Percentiles rank a stretch among this genome's conserved stretches.
These are phyloP conservation scores for Astraeus odoratus DNA, from an alignment of 768 basidiomycete genomes.

Conservation along the genomic window DNA sequence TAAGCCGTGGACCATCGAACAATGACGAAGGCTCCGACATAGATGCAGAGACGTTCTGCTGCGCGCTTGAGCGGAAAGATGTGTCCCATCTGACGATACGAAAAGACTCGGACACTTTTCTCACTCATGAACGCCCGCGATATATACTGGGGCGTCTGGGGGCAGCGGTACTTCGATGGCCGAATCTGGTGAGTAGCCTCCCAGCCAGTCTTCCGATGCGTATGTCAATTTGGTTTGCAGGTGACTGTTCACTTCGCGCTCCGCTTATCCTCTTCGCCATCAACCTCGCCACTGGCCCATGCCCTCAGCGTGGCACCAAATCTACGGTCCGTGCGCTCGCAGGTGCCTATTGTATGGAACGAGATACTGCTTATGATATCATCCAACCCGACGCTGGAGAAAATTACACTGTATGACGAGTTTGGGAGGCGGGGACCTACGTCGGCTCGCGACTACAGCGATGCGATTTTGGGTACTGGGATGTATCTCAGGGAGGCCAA, in stretches of 20 bases:
- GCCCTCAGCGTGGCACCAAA: constrained; percentile 36
- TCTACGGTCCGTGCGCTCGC: constrained; percentile 45
- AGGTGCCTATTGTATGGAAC: constrained; percentile 56
- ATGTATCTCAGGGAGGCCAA: constrained; percentile 53
- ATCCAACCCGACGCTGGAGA: constrained; percentile 40
- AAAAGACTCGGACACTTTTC: constrained; percentile 45
- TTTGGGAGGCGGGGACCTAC: too few relatives aligned
- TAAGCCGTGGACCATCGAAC: constrained; percentile 15
- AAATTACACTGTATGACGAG: constrained; percentile 34
- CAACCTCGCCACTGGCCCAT: constrained; percentile 22
- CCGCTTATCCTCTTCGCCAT: constrained; percentile 40
- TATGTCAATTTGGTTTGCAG: constrained; percentile 25
- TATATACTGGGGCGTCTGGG: constrained; percentile 42
- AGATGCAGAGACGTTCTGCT: constrained; percentile 34
- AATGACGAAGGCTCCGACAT: constrained; percentile 10
- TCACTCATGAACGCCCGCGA: constrained; percentile 43
- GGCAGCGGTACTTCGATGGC: constrained; percentile 37
- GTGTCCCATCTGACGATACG: constrained; percentile 46
- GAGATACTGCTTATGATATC: constrained; percentile 43
- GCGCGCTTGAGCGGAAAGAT: constrained; percentile 31
- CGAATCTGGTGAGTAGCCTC: constrained; percentile 37
- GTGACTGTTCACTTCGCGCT: constrained; percentile 49
- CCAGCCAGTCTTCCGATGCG: background rate
- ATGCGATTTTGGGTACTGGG: constrained; percentile 39
- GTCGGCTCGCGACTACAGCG: constrained; percentile 14